Percentiles rank a stretch among this genome's conserved stretches.
These are phyloP conservation scores for Claviceps sp. DNA, from an alignment of 2,329 filamentous ascomycete species.

Conservation along the genomic window DNA sequence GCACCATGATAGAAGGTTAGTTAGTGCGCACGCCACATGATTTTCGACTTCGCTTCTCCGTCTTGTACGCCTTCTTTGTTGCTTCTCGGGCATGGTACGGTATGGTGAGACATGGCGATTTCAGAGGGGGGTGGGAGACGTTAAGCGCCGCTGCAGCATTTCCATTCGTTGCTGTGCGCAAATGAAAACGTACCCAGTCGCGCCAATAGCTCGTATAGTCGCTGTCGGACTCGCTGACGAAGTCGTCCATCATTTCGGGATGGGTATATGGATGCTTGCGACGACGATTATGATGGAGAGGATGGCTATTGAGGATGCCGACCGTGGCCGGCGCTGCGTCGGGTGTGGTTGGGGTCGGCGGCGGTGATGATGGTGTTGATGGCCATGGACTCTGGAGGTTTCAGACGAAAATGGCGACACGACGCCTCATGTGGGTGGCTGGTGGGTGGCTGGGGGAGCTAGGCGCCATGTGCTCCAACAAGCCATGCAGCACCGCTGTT, in stretches of 20 bases:
- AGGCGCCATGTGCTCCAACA: too few relatives aligned
- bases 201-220: constrained; percentile 99
- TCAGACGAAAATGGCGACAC: neutral
- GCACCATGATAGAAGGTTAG: neutral
- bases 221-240: constrained; percentile 93
- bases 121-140: neutral
- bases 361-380: neutral
- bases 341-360: neutral
- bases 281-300: neutral
- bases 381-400: neutral
- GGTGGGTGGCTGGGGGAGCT: neutral
- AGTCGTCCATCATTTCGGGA: constrained; percentile 69
- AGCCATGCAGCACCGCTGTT: too few relatives aligned
- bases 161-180: neutral
- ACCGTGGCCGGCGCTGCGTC: constrained; percentile 1
- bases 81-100: too few relatives aligned
- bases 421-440: neutral
- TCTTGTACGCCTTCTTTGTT: too few relatives aligned
- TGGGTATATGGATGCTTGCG: neutral
- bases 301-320: neutral
- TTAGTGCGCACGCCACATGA: neutral
- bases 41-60: neutral
- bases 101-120: too few relatives aligned
- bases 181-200: constrained; percentile 70
- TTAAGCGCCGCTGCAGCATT: neutral